These are phyloP conservation scores for bread wheat (Triticum aestivum) DNA, from an alignment of 176 grass and related monocot genomes.

Conservation along the genomic window IWGSC_CS_RefSeq_v2.1 NC_057809.1:597382413-597382912, in stretches of 20 bases:
- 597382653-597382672: not conserved
- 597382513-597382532: no score
- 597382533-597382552: no score
- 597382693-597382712: not conserved
- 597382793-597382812: not conserved
- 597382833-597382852: not conserved
- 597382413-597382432: no score
- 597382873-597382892: slow-evolving; percentile 16
- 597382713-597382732: not conserved
- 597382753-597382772: not conserved
- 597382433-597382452: no score
- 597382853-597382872: slow-evolving; percentile 23
- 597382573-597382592: not conserved
- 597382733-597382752: not conserved
- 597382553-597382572: not conserved
- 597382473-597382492: not conserved
- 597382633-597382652: not conserved
- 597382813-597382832: not conserved
- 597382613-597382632: not conserved
- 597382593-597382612: not conserved
- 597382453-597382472: no score
- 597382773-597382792: not conserved
- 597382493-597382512: no score
- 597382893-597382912: not conserved
- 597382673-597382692: not conserved